Evolutionary conservation across 441 rosid species (phyloP), one percentile per base, ranked within the genome.

Genomic region (Adansonia madagascariensis): DNA sequence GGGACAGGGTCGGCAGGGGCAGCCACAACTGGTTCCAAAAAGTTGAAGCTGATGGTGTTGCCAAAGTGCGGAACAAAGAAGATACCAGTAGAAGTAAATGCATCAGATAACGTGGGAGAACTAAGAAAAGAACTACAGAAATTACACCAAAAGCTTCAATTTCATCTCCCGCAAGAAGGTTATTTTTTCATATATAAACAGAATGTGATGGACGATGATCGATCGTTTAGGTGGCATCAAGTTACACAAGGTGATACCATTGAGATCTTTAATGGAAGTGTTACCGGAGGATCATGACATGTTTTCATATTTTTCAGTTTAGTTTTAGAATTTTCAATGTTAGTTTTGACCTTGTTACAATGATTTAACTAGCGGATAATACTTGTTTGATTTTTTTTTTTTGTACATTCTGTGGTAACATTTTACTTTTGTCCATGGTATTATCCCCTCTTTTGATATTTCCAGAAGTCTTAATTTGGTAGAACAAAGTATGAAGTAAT

Each of bases 251-350:
- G 93, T 9, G 96, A 95, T 52, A 89, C 88, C 0, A 83, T 95
- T 15, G 96, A 95, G 88, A 85, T 95, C 56, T 89, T 92, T 61
- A 85, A 85, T 53, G 98, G 98, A 2, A 90, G 91, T 39, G 89
- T 93, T 53, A 88, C 91, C 0, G 91, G 95, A 20, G 97, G 94
- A 71, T 87, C 90, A 6, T 93, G 76, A 43, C 31, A 56, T 56
- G 60, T 56, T 55, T 55, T 17, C 17, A 1, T 27, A 3, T 1
- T 1, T 27, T 7, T 8, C 12, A 22, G 53, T 6, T 11, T 0
- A 35, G 41, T 35, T 35, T 35, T 35, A 35, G 41, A 35, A 35
- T 44, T 31, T 11, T 3, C 46, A 9, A 3, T 47, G 7, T 27
- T 57, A 18, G 12, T 49, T 8, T 8, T 71, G 17, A n/a, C 69